Evolutionary conservation across 2,329 filamentous ascomycete species (phyloP).

Genomic region (Verticillium isaacii): DNA sequence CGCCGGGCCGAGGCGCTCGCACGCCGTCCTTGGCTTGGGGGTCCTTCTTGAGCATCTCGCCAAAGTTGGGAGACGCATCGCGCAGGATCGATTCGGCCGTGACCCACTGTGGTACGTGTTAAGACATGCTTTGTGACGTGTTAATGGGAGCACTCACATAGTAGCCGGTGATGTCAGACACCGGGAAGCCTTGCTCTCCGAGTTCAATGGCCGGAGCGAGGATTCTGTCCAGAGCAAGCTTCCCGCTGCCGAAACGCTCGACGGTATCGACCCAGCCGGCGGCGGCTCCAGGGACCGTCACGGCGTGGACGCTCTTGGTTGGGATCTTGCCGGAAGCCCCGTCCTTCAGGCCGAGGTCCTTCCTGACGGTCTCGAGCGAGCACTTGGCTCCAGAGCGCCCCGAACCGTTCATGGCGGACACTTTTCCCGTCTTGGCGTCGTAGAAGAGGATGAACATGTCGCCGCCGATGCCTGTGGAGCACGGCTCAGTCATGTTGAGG

Average conservation of each 20-base stretch:
- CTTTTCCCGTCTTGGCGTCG: constrained; percentile 73
- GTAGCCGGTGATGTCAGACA: constrained; percentile 70
- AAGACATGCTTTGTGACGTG: background rate
- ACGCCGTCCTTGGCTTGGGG: constrained; percentile 61
- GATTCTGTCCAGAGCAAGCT: constrained; percentile 70
- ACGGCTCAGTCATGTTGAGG: constrained; percentile 89
- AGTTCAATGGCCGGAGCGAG: constrained; percentile 78
- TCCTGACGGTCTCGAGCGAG: constrained; percentile 65
- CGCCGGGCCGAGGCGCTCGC: constrained; percentile 71
- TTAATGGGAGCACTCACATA: constrained; percentile 49
- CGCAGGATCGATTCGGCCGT: constrained; percentile 58
- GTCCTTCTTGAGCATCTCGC: constrained; percentile 83
- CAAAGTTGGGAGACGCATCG: constrained; percentile 75
- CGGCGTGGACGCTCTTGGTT: constrained; percentile 69
- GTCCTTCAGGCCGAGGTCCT: constrained; percentile 61
- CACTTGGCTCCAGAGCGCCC: constrained; percentile 71
- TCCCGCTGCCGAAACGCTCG: constrained; percentile 85
- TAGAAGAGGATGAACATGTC: constrained; percentile 97
- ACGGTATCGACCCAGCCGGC: constrained; percentile 92
- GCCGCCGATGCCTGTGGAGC: constrained; percentile 90
- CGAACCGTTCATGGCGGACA: constrained; percentile 87
- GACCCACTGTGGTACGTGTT: constrained; percentile 57
- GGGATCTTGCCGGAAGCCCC: constrained; percentile 60
- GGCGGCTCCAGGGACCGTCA: constrained; percentile 84
- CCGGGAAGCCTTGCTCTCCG: constrained; percentile 84